Base-by-base conservation (phyloP, 1,139 yeast species). In the Saccharomyces uvarum region DNA sequence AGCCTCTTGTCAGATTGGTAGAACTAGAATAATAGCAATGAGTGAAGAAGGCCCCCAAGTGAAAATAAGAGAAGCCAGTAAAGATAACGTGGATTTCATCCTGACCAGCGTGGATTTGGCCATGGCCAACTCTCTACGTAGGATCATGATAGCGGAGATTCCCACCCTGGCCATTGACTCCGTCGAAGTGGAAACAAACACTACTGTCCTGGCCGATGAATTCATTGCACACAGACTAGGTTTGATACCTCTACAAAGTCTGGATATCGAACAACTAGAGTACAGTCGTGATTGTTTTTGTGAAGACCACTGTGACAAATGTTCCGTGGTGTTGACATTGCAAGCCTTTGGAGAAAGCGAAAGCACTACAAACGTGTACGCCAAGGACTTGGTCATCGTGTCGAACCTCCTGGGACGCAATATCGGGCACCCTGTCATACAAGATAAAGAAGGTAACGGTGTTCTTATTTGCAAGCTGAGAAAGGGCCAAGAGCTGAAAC, bases 201-300 rank as follows among this genome's bases (percentile, higher is more conserved):
- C 99, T 0, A 85, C 96, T 16, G 99, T 95, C 16, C 75, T 93
- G 61, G 99, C 99, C 1, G 99, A 93, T 71, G 99, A 93, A 72
- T 93, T 93, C 67, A 81, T 93, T 56, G 83, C 97, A 31, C 99
- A 93, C 71, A 77, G 99, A 67, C 74, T 93, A 59, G 99, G 99
- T 47, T 77, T 93, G 53, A 82, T 95, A 56, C 99, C 99, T 1
- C 75, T 93, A 53, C 86, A 86, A 60, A 85, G 96, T 64, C 82
- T 84, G 51, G 93, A 89, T 54, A 89, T 91, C 51, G 97, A 90
- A 56, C 77, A 81, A 57, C 72, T 88, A 60, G 79, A 86, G 47
- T 90, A 89, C 72, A 86, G 96, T 44, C 80, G 97, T 66, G 99
- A 93, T 70, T 93, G 99, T 72, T 90, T 96, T 47, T 93, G 99